Evolutionary conservation across 768 basidiomycete species (phyloP).

Genomic region (Cubamyces sp.): DNA sequence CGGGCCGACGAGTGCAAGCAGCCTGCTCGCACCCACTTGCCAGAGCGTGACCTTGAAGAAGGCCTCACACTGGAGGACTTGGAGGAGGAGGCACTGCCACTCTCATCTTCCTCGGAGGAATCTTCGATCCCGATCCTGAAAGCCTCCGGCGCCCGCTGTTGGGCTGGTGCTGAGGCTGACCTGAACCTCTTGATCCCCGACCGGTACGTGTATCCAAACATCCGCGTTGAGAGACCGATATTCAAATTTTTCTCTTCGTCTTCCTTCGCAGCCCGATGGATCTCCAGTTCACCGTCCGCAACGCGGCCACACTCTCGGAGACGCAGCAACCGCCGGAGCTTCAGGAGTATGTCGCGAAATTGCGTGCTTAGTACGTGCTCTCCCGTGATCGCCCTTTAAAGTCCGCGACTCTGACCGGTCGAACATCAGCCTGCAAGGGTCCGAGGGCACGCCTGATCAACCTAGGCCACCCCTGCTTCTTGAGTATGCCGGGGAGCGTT

Average conservation of each 20-base stretch:
- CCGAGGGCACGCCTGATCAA: constrained; percentile 36
- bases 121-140: constrained; percentile 12
- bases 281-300: constrained; percentile 50
- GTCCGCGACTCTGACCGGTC: constrained; percentile 3
- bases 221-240: constrained; percentile 4
- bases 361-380: constrained; percentile 48
- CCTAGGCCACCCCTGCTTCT: constrained; percentile 54
- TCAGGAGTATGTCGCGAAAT: constrained; percentile 42
- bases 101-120: not conserved
- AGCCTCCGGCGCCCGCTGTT: constrained; percentile 35
- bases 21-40: not conserved
- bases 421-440: constrained; percentile 40
- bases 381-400: not conserved
- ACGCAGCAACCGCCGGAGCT: constrained; percentile 47
- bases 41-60: constrained; percentile 8
- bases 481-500: constrained; percentile 41
- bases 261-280: constrained; percentile 54
- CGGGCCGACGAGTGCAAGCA: not conserved
- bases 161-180: constrained; percentile 41
- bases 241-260: constrained; percentile 10
- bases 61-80: constrained; percentile 6
- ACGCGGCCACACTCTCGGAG: constrained; percentile 34
- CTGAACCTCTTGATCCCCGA: constrained; percentile 62
- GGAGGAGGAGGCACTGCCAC: constrained; percentile 4
- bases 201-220: constrained; percentile 42